phyloP scores from a whole-genome alignment of 371 early-diverging fungal genomes.

The Chytridium lagenaria region DNA sequence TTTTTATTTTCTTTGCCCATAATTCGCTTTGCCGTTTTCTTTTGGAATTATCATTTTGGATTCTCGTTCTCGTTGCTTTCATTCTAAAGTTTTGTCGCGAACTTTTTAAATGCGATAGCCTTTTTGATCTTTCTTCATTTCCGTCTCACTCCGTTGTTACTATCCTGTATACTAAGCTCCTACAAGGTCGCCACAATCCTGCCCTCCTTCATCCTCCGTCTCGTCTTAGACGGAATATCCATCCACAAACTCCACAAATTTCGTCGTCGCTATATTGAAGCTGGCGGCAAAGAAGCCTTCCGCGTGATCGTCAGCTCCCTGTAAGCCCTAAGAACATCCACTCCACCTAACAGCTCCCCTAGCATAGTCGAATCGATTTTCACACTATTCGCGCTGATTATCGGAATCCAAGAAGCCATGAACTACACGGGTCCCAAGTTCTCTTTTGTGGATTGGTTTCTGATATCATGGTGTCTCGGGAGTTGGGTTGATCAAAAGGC shows the following conservation, averaged over 20 bases:
- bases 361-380: constrained; percentile 10
- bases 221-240: constrained; percentile 6
- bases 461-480: constrained; percentile 13
- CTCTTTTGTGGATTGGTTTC: constrained; percentile 20
- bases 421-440: constrained; percentile 18
- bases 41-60: too few relatives aligned
- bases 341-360: background rate
- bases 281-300: constrained; percentile 15
- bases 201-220: constrained; percentile 3
- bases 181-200: background rate
- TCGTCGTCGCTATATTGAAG: background rate
- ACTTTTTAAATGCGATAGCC: too few relatives aligned
- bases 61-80: too few relatives aligned
- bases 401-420: constrained; percentile 18
- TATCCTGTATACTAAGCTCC: background rate
- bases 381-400: background rate
- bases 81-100: too few relatives aligned
- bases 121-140: too few relatives aligned
- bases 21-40: background rate
- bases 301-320: constrained; percentile 17
- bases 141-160: background rate
- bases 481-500: constrained; percentile 20
- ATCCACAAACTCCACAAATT: constrained; percentile 12
- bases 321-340: background rate
- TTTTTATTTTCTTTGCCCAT: background rate